Percentiles rank a stretch among this genome's conserved stretches.
phyloP scores from a whole-genome alignment of 2,329 filamentous ascomycete genomes.

The Pezicula radicicola region DNA sequence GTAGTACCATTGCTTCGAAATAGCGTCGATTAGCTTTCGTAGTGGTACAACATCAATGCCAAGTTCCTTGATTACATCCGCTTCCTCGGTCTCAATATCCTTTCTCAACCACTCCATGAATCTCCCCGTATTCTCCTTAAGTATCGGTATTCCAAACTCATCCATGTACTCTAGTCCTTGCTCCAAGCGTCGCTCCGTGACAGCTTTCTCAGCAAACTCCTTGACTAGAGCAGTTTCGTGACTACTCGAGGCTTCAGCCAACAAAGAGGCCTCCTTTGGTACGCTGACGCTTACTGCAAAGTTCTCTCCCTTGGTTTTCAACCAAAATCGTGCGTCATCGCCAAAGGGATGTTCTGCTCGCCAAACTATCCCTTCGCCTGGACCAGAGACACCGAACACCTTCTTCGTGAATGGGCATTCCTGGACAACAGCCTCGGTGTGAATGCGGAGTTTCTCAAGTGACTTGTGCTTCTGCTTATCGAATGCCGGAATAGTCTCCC shows the following conservation, averaged over 20 bases:
- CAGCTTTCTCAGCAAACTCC: slow-evolving; percentile 10
- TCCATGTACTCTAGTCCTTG: slow-evolving; percentile 16
- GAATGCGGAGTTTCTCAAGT: slow-evolving; percentile 5
- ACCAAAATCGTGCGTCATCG: slow-evolving; percentile 17
- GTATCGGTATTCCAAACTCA: slow-evolving; percentile 10
- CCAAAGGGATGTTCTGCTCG: slow-evolving; percentile 15
- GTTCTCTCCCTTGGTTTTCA: slow-evolving; percentile 18
- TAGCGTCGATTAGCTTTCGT: not conserved
- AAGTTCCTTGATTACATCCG: slow-evolving; percentile 3
- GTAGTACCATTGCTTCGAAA: slow-evolving; percentile 7
- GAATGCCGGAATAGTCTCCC: slow-evolving; percentile 4
- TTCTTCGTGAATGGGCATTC: slow-evolving; percentile 20
- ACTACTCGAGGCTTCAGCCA: not conserved
- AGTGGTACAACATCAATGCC: slow-evolving; percentile 1
- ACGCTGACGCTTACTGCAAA: not conserved
- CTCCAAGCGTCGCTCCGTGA: slow-evolving; percentile 13
- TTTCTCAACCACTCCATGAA: slow-evolving; percentile 13
- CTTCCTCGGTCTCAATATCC: slow-evolving; percentile 14
- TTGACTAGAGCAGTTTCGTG: slow-evolving; percentile 1
- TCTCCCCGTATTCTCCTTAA: slow-evolving; percentile 1
- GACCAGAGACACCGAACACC: slow-evolving; percentile 13
- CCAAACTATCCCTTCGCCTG: slow-evolving; percentile 24
- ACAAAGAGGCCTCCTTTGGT: slow-evolving; percentile 1
- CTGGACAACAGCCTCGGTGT: slow-evolving; percentile 15
- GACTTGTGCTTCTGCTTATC: not conserved